phyloP scores from a whole-genome alignment of 208 protist species.

The Leptomonas pyrrhocoris region DNA sequence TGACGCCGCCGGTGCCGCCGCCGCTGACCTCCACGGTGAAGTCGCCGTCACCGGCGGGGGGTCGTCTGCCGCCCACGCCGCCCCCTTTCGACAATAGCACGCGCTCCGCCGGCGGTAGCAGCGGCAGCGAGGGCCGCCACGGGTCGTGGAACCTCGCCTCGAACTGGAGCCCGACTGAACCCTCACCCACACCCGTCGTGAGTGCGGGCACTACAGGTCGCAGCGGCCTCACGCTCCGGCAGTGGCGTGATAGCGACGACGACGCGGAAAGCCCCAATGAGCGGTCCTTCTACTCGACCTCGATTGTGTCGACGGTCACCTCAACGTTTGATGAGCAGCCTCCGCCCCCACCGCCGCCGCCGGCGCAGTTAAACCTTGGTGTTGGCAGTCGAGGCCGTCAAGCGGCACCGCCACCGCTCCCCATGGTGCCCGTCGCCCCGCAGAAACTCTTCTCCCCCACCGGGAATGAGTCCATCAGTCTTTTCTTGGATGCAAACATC shows the following conservation, averaged over 20 bases:
- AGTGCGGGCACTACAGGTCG: not conserved
- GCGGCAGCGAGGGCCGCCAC: not conserved
- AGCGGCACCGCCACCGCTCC: not conserved
- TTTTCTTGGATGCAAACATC: slow-evolving; percentile 12
- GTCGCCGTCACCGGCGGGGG: not conserved
- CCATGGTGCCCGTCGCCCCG: not conserved
- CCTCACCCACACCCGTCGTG: slow-evolving; percentile 4
- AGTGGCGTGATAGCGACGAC: no score
- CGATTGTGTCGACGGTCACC: slow-evolving; percentile 1
- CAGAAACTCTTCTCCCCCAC: not conserved
- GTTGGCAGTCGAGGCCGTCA: not conserved
- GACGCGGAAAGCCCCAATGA: no score
- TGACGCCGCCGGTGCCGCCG: slow-evolving; percentile 3
- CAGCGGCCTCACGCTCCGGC: slow-evolving; percentile 12
- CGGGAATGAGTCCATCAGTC: not conserved
- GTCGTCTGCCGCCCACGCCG: slow-evolving; percentile 11
- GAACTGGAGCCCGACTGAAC: slow-evolving; percentile 1
- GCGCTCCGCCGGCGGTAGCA: not conserved
- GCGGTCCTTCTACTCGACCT: no score
- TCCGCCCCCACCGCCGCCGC: slow-evolving; percentile 17
- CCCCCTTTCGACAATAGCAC: slow-evolving; percentile 4
- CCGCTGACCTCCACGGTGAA: slow-evolving; percentile 5
- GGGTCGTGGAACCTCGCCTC: slow-evolving; percentile 13
- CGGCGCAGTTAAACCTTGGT: slow-evolving; percentile 14
- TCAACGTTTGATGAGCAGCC: slow-evolving; percentile 16